phyloP scores from a whole-genome alignment of 176 grass and related monocot species.

The Guadua angustifolia region DNA sequence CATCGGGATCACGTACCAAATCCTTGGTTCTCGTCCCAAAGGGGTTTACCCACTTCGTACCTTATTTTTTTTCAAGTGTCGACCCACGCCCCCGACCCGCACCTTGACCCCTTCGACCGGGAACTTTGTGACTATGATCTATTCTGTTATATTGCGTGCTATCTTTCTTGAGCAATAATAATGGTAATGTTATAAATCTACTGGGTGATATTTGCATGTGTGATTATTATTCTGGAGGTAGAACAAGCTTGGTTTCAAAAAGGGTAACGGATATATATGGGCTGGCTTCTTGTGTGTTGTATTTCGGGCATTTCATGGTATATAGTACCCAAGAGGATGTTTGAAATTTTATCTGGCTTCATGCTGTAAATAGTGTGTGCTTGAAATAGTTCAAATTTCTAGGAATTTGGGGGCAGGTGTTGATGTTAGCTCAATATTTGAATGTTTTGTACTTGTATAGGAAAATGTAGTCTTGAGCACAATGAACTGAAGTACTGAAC shows the following conservation, averaged over 20 bases:
- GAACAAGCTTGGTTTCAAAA: background rate
- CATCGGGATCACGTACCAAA: no score
- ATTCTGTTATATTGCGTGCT: background rate
- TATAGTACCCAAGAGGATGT: background rate
- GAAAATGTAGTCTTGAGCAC: slow-evolving; percentile 7
- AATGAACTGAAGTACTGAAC: background rate
- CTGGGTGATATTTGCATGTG: background rate
- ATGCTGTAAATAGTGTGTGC: background rate
- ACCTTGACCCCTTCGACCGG: no score
- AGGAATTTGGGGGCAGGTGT: background rate
- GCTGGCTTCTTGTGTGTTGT: slow-evolving; percentile 7
- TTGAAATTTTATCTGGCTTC: slow-evolving; percentile 11
- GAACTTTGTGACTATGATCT: no score
- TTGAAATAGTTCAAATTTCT: slow-evolving; percentile 22
- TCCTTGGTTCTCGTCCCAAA: no score
- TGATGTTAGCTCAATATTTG: slow-evolving; percentile 3
- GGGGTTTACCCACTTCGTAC: no score
- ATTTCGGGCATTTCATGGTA: background rate
- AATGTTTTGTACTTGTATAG: background rate
- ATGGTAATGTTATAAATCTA: background rate
- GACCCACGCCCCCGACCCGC: no score
- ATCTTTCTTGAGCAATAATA: background rate
- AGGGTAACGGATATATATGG: background rate
- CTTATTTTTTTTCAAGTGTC: no score
- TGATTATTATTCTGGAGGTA: slow-evolving; percentile 2